These are phyloP conservation scores for button mushroom (Agaricus bisporus) DNA, from an alignment of 768 basidiomycete species.

Conservation along the genomic window DNA sequence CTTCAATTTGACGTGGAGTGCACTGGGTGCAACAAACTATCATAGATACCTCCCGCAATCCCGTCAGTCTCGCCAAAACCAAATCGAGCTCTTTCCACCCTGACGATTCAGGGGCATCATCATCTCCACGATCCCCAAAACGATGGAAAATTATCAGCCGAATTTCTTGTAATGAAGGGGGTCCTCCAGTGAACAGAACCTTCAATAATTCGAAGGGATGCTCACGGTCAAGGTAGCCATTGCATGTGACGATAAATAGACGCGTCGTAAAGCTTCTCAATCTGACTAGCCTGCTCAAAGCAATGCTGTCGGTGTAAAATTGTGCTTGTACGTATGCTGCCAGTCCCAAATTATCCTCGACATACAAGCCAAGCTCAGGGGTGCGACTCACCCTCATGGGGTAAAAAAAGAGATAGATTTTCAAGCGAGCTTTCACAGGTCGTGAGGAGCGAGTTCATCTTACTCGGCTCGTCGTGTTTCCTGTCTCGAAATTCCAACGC, in stretches of 20 bases:
- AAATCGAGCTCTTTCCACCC: constrained; percentile 6
- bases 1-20: background rate
- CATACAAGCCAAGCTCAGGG: background rate
- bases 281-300: background rate
- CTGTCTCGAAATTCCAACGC: constrained; percentile 1
- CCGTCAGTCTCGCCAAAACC: background rate
- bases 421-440: constrained; percentile 7
- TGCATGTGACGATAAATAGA: constrained; percentile 1
- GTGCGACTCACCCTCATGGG: constrained; percentile 5
- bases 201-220: constrained; percentile 1
- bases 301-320: background rate
- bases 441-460: constrained; percentile 4
- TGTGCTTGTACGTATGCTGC: background rate
- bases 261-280: constrained; percentile 7
- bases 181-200: background rate
- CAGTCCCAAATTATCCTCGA: background rate
- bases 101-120: background rate
- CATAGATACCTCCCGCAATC: background rate
- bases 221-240: constrained; percentile 1
- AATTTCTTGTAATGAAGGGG: constrained; percentile 1
- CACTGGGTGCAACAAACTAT: constrained; percentile 9
- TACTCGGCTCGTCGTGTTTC: background rate
- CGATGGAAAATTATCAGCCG: constrained; percentile 6
- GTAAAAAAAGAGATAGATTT: background rate
- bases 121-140: constrained; percentile 2